phyloP scores from a whole-genome alignment of 257 asterid species.

The Ballota nigra region DNA sequence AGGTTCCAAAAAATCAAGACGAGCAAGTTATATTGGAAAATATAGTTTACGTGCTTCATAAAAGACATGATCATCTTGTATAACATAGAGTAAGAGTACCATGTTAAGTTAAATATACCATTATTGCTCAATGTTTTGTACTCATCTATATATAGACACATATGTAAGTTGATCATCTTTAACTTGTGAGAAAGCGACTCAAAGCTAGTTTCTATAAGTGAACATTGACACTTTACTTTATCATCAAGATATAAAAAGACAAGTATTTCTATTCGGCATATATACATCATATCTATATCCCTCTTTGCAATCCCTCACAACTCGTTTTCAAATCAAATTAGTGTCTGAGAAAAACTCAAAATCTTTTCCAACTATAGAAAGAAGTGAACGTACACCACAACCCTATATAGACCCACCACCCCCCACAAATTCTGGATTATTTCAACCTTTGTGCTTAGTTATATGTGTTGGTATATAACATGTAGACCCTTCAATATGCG shows the following conservation, averaged over 20 bases:
- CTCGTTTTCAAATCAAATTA: constrained; percentile 10
- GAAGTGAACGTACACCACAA: constrained; percentile 21
- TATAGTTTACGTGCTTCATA: too few species aligned
- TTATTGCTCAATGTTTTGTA: too few species aligned
- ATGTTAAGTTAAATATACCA: too few species aligned
- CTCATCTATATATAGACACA: too few species aligned
- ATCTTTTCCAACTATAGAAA: constrained; percentile 24
- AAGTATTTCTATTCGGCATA: background rate
- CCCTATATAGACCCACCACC: constrained; percentile 37
- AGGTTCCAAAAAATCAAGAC: too few species aligned
- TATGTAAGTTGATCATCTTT: too few species aligned
- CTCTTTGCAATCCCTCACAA: background rate
- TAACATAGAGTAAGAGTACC: too few species aligned
- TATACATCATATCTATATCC: background rate
- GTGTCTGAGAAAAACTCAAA: constrained; percentile 12
- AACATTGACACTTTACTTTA: background rate
- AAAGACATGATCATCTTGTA: too few species aligned
- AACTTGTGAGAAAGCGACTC: too few species aligned
- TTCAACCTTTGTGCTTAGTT: constrained; percentile 18
- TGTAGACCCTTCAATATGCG: constrained; percentile 23
- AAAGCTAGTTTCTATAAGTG: too few species aligned
- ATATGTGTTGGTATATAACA: constrained; percentile 2
- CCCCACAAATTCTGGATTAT: constrained; percentile 42
- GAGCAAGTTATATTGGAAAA: too few species aligned
- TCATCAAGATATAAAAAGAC: background rate